Evolutionary conservation across 352 stramenopile species (phyloP).

Genomic region (Phytophthora pseudosyringae): DNA sequence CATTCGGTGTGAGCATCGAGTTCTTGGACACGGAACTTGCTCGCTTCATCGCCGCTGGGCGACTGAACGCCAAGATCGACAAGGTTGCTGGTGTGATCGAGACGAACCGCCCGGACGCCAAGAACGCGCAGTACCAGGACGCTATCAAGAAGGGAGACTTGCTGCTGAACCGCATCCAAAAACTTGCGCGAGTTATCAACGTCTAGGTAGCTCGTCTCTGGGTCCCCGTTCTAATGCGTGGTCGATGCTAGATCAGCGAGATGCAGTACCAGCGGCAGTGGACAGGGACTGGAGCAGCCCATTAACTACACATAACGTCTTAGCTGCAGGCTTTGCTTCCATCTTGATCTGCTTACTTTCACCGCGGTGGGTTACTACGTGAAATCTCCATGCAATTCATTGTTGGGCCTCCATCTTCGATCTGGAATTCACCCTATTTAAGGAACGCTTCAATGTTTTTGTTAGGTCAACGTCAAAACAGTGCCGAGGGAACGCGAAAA

Average conservation of each 20-base stretch:
- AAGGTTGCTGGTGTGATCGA: conserved; percentile 98
- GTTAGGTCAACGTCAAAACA: too few species aligned
- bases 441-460: too few species aligned
- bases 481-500: too few species aligned
- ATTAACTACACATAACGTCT: conserved; percentile 15
- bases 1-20: conserved; percentile 95
- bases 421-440: too few species aligned
- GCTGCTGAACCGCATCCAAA: conserved; percentile 99
- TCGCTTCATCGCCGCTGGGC: conserved; percentile 97
- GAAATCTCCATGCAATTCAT: too few species aligned
- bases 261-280: background rate
- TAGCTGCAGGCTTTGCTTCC: background rate
- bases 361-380: too few species aligned
- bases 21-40: conserved; percentile 98
- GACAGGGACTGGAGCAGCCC: conserved; percentile 5
- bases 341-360: too few species aligned
- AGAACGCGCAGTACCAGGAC: conserved; percentile 99
- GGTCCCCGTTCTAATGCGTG: conserved; percentile 5
- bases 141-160: conserved; percentile 99
- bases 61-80: conserved; percentile 99
- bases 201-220: conserved; percentile 55
- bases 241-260: conserved; percentile 26
- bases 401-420: too few species aligned
- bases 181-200: conserved; percentile 97
- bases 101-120: conserved; percentile 98